These are phyloP conservation scores for Moesziomyces globuligerus DNA, from an alignment of 1,284 basidiomycete genomes.

Conservation along the genomic window DNA sequence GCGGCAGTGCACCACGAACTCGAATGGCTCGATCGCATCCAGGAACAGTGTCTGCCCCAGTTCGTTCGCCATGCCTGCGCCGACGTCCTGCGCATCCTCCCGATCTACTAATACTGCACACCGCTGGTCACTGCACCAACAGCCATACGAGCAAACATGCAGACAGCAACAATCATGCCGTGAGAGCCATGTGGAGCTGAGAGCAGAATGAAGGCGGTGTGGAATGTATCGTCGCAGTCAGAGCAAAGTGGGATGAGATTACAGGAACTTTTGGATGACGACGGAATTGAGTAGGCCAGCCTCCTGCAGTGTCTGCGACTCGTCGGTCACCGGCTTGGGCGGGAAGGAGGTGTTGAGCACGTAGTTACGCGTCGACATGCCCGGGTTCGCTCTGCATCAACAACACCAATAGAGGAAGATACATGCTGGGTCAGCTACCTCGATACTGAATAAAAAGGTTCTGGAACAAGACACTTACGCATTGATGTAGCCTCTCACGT, in stretches of 20 bases:
- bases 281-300: constrained; percentile 64
- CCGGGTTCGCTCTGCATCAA: constrained; percentile 53
- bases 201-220: background rate
- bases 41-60: constrained; percentile 44
- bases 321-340: constrained; percentile 62
- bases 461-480: constrained; percentile 74
- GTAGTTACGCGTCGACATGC: constrained; percentile 54
- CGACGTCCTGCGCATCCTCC: constrained; percentile 42
- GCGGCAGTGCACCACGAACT: constrained; percentile 30
- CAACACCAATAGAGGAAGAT: background rate
- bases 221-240: too few species aligned
- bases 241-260: too few species aligned
- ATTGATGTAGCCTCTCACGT: constrained; percentile 87
- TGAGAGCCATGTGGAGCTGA: constrained; percentile 4
- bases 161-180: too few species aligned
- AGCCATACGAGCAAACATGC: too few species aligned
- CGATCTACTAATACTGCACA: constrained; percentile 23
- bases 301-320: constrained; percentile 55
- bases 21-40: constrained; percentile 50
- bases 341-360: constrained; percentile 63
- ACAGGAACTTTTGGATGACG: constrained; percentile 61
- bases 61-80: constrained; percentile 40
- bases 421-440: constrained; percentile 1
- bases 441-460: background rate
- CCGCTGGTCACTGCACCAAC: too few species aligned